These are phyloP conservation scores for Trapa incisa DNA, from an alignment of 345 rosid species.

Conservation along the genomic window DNA sequence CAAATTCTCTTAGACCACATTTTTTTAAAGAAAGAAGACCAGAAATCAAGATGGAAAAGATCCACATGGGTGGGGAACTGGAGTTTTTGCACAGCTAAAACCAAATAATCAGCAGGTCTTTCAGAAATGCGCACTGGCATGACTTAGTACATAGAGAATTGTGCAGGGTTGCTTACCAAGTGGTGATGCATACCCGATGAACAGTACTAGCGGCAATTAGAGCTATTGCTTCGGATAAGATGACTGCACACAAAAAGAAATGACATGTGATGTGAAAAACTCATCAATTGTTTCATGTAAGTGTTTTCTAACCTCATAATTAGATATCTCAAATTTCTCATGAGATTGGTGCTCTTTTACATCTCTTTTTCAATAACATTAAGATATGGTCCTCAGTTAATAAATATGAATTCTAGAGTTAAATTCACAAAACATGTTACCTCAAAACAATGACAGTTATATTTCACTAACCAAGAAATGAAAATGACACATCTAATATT, in stretches of 20 bases:
- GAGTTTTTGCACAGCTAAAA: too few species aligned
- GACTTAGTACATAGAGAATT: too few species aligned
- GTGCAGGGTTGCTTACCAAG: constrained; percentile 36
- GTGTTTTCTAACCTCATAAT: background rate
- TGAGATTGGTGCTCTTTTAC: background rate
- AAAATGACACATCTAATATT: background rate
- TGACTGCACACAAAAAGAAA: constrained; percentile 29
- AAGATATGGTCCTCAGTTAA: background rate
- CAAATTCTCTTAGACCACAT: too few species aligned
- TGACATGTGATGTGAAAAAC: background rate
- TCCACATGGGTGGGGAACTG: too few species aligned
- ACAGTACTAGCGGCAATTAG: constrained; percentile 71
- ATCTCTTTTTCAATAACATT: background rate
- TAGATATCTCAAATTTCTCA: background rate
- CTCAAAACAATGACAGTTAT: too few species aligned
- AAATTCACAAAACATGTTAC: too few species aligned
- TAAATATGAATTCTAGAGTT: too few species aligned
- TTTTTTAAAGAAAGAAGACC: too few species aligned
- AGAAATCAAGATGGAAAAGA: too few species aligned
- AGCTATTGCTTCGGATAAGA: constrained; percentile 54
- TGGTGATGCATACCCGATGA: constrained; percentile 69
- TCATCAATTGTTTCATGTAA: background rate
- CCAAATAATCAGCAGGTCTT: too few species aligned
- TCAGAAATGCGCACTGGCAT: too few species aligned
- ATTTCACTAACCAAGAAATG: background rate